A percentile compares a stretch with the other conserved stretches of the same genome.
Evolutionary conservation across 352 stramenopile genomes (phyloP).

Genomic region (Pythium dissimile): DNA sequence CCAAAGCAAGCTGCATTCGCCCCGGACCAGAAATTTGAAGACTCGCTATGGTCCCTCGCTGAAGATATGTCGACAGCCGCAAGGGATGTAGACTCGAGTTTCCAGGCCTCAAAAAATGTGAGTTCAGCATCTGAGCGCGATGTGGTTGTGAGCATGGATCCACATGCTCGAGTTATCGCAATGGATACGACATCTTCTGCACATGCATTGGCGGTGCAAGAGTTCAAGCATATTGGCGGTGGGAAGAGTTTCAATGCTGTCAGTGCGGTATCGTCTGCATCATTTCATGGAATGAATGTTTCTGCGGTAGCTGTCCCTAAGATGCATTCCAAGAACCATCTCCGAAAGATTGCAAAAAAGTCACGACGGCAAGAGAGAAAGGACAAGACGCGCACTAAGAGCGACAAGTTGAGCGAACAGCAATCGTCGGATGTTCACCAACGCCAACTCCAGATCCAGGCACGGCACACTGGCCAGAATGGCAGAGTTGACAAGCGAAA

Average conservation of each 20-base stretch:
- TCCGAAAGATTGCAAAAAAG: slow-evolving; percentile 4
- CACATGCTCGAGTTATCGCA: too few species aligned
- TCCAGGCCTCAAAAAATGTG: neutral
- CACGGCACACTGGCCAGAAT: too few species aligned
- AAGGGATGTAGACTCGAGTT: neutral
- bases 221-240: too few species aligned
- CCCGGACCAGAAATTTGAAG: neutral
- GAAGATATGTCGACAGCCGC: neutral
- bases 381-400: neutral
- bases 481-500: too few species aligned
- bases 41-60: neutral
- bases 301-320: neutral
- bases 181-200: too few species aligned
- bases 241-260: too few species aligned
- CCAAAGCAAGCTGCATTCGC: neutral
- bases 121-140: neutral
- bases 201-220: too few species aligned
- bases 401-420: neutral
- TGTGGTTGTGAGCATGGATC: too few species aligned
- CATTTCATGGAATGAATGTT: too few species aligned
- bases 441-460: too few species aligned
- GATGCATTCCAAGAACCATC: neutral
- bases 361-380: neutral
- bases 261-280: too few species aligned
- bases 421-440: too few species aligned